Evolutionary conservation across 306 rosid genomes (phyloP).

Genomic region (Sophora flavescens): DNA sequence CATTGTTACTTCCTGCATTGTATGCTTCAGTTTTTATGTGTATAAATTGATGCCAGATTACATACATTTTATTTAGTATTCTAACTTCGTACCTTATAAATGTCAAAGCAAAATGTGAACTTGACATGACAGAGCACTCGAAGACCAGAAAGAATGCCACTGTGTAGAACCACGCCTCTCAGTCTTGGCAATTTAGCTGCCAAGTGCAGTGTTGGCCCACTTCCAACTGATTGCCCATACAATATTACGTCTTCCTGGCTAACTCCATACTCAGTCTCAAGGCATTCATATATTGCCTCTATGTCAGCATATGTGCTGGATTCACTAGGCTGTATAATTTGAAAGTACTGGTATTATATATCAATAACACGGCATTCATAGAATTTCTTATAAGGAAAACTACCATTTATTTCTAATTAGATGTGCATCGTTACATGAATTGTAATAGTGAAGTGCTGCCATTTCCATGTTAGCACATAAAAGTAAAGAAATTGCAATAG

Average conservation of each 20-base stretch:
- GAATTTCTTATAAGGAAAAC: not conserved
- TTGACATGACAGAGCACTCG: constrained; percentile 94
- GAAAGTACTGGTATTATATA: constrained; percentile 1
- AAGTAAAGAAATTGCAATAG: not conserved
- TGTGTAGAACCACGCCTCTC: constrained; percentile 92
- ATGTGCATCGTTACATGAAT: constrained; percentile 5
- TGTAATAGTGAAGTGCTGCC: not conserved
- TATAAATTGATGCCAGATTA: not conserved
- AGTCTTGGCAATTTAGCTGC: constrained; percentile 93
- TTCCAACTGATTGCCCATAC: constrained; percentile 98
- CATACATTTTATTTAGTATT: not conserved
- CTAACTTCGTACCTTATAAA: constrained; percentile 71
- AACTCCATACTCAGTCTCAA: constrained; percentile 88
- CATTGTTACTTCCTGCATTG: not conserved
- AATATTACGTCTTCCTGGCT: constrained; percentile 95
- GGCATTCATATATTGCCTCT: constrained; percentile 96
- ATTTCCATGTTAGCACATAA: constrained; percentile 15
- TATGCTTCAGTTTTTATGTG: constrained; percentile 17
- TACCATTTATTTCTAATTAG: not conserved
- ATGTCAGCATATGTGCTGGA: constrained; percentile 93
- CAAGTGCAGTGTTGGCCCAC: constrained; percentile 96
- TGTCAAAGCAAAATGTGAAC: constrained; percentile 88
- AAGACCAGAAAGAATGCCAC: constrained; percentile 96
- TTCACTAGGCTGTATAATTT: constrained; percentile 88
- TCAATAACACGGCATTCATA: not conserved